Evolutionary conservation across 2,329 filamentous ascomycete species (phyloP).

Genomic region (Venturia oleaginea): DNA sequence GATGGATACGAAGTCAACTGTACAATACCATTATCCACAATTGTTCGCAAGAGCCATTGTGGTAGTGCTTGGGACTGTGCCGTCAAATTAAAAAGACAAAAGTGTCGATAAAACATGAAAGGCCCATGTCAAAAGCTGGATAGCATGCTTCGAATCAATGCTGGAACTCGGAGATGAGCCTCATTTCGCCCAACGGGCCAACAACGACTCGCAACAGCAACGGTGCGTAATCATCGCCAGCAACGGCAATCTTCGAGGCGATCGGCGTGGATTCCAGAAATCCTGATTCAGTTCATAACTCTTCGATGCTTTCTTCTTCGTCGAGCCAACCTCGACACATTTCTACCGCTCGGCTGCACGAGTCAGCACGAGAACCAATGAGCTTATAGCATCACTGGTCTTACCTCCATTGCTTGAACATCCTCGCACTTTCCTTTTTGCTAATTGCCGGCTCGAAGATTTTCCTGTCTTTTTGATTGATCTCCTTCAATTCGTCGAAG

Average conservation of each 20-base stretch:
- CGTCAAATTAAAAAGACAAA: not conserved
- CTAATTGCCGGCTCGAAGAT: constrained; percentile 52
- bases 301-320: constrained; percentile 21
- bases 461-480: constrained; percentile 61
- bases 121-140: not conserved
- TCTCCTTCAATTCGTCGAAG: constrained; percentile 62
- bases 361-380: not conserved
- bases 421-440: constrained; percentile 45
- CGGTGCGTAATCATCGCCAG: not conserved
- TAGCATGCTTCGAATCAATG: not conserved
- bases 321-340: constrained; percentile 68
- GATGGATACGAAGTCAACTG: not conserved
- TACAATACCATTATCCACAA: not conserved
- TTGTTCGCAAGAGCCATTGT: not conserved
- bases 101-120: not conserved
- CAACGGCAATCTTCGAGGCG: not conserved
- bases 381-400: not conserved
- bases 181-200: not conserved
- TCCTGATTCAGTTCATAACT: not conserved
- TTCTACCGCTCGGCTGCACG: constrained; percentile 53
- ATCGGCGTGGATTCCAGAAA: not conserved
- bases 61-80: not conserved
- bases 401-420: constrained; percentile 60
- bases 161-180: not conserved
- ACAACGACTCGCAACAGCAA: not conserved